Conservation (phyloP, 192 early-diverging fungal genomes). For the Ramicandelaber brevisporus region DNA sequence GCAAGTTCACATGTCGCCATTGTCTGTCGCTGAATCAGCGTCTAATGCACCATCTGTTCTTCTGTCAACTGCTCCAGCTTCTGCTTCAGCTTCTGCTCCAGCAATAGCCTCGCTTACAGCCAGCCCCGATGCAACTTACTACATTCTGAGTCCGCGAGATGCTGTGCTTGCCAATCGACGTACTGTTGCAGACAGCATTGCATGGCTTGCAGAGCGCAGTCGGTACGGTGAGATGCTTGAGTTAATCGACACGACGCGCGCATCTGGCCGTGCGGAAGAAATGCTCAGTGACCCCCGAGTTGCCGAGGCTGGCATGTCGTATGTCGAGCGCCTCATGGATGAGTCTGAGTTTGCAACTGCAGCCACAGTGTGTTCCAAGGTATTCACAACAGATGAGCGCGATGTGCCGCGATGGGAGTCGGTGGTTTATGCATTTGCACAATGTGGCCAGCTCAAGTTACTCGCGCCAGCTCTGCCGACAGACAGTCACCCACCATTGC, state of each 20-base stretch:
- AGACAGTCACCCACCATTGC: conserved; percentile 39
- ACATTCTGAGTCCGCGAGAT: conserved; percentile 84
- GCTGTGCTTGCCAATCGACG: conserved; percentile 68
- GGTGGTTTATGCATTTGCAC: conserved; percentile 77
- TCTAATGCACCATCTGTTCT: neutral
- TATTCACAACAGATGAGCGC: too few species aligned
- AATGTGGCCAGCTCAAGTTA: conserved; percentile 39
- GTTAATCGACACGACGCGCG: conserved; percentile 28
- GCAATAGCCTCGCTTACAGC: conserved; percentile 1
- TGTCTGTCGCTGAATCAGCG: neutral
- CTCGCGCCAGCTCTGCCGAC: conserved; percentile 59
- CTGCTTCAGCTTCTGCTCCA: neutral
- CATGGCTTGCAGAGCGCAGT: conserved; percentile 66
- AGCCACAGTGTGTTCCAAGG: conserved; percentile 40
- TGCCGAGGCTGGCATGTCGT: conserved; percentile 57
- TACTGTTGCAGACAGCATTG: conserved; percentile 78
- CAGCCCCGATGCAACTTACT: conserved; percentile 79
- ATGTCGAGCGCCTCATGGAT: conserved; percentile 46
- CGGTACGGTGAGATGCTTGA: conserved; percentile 57
- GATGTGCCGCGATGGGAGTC: conserved; percentile 74
- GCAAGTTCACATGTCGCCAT: too few species aligned
- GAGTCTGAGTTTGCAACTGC: conserved; percentile 39
- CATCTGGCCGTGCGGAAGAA: conserved; percentile 20
- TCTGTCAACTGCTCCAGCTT: neutral
- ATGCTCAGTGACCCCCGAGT: conserved; percentile 18